Evolutionary conservation across 108 stramenopile species (phyloP), one percentile per base, ranked within the genome.

Genomic region (Nitzschia palea): DNA sequence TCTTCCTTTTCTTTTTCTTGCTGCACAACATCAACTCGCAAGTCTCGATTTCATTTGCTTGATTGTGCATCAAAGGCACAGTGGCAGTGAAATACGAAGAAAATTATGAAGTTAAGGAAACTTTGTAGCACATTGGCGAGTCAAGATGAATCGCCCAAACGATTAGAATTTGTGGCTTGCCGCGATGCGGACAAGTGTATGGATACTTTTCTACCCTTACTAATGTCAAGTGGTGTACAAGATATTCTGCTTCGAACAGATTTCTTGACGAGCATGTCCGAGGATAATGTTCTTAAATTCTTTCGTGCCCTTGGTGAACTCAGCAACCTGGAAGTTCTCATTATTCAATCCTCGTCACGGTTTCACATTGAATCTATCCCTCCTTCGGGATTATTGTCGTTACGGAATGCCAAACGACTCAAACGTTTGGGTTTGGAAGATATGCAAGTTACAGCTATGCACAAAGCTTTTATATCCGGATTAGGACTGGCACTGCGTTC

Each of bases 281-380:
- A 55, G n/a, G 67, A 68, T 8, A 68, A 68, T 25, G 52, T 22
- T 1, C 55, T 56, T 1, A n/a, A 33, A 29, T 68, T 68, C 29
- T 33, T 55, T 12, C 10, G 28, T 12, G 1, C 25, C 12, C 27
- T 68, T 23, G 55, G 43, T 0, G 12, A 44, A 3, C 27, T 64
- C 22, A 29, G 28, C 5, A 14, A 23, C 37, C 54, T 60, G 35
- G 40, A 63, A 31, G 62, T 54, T 1, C 42, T 64, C 32, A 50
- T 54, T 10, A 44, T 64, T 26, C 47, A 62, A 32, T 64, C 52
- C 30, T 55, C 58, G 3, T 72, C 62, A 8, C 54, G 54, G 30
- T 55, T 56, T 55, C 71, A 63, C 28, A 40, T 72, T 14, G 67
- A 68, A 44, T 30, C 54, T 17, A 57, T 68, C 17, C 67, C 67